phyloP scores from a whole-genome alignment of 2,329 filamentous ascomycete genomes.

The Monilinia polystroma region DNA sequence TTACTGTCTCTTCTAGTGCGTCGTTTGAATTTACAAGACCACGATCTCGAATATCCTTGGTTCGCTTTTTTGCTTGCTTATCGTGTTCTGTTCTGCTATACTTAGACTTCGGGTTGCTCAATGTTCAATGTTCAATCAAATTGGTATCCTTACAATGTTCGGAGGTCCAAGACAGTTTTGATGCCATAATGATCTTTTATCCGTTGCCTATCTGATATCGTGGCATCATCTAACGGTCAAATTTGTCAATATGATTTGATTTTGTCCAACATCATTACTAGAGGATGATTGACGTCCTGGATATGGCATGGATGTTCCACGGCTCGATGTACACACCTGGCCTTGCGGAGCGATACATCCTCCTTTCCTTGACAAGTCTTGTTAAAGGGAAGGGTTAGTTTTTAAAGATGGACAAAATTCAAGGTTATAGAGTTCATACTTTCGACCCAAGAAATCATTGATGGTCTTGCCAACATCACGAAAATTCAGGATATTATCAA shows the following conservation, averaged over 20 bases:
- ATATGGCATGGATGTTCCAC: not conserved
- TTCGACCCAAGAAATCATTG: conserved; percentile 57
- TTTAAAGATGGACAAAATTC: not conserved
- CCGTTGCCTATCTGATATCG: conserved; percentile 58
- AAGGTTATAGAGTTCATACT: conserved; percentile 44
- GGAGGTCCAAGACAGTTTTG: conserved; percentile 73
- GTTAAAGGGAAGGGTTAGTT: conserved; percentile 21
- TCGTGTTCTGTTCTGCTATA: conserved; percentile 67
- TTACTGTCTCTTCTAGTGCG: conserved; percentile 53
- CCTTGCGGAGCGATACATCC: conserved; percentile 68
- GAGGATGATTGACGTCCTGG: not conserved
- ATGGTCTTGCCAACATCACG: conserved; percentile 71
- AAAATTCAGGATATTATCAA: conserved; percentile 69
- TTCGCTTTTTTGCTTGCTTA: conserved; percentile 62
- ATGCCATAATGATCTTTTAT: conserved; percentile 63
- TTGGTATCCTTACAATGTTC: conserved; percentile 60
- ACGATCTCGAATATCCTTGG: conserved; percentile 47
- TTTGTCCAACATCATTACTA: not conserved
- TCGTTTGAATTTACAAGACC: conserved; percentile 50
- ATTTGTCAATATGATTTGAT: not conserved
- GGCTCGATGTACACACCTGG: conserved; percentile 46
- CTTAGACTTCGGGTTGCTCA: not conserved
- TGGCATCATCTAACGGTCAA: conserved; percentile 65
- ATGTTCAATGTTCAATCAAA: not conserved
- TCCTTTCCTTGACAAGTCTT: conserved; percentile 56